Evolutionary conservation across 2,329 filamentous ascomycete species (phyloP).

Genomic region (Sclerotinia trifoliorum): DNA sequence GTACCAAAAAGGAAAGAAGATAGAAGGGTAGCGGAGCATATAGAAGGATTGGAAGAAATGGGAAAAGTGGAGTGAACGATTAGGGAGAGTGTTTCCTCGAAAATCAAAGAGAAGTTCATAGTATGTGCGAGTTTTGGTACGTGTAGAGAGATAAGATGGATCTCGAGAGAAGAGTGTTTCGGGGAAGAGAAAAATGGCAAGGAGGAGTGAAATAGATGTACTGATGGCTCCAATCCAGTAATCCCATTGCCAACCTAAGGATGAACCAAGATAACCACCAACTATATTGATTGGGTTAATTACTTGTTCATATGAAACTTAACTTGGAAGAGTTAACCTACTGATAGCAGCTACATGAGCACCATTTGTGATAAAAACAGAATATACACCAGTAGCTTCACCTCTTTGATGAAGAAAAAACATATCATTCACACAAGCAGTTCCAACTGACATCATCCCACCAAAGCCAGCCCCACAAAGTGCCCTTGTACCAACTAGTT

Average conservation of each 20-base stretch:
- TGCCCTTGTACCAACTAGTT: conserved; percentile 34
- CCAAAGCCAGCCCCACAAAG: conserved; percentile 37
- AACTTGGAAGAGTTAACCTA: conserved; percentile 21
- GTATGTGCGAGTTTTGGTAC: conserved; percentile 33
- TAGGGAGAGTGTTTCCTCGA: conserved; percentile 34
- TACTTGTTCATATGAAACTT: neutral
- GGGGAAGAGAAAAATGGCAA: conserved; percentile 38
- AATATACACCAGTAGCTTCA: conserved; percentile 38
- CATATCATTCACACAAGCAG: conserved; percentile 37
- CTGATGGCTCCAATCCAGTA: conserved; percentile 37
- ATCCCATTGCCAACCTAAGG: conserved; percentile 38
- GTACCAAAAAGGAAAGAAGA: conserved; percentile 37
- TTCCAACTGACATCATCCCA: conserved; percentile 38
- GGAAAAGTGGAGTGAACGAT: conserved; percentile 30
- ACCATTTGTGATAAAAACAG: conserved; percentile 37
- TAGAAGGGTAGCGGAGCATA: conserved; percentile 37
- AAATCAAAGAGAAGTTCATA: conserved; percentile 34
- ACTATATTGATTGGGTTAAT: conserved; percentile 25
- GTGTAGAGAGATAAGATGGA: conserved; percentile 30
- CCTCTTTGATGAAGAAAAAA: conserved; percentile 39
- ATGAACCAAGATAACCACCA: conserved; percentile 36
- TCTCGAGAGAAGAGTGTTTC: conserved; percentile 39
- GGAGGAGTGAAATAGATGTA: conserved; percentile 30
- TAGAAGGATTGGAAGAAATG: conserved; percentile 36
- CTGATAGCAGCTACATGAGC: conserved; percentile 37